phyloP scores from a whole-genome alignment of 169 alveolate species.

The Plasmodium gallinaceum region DNA sequence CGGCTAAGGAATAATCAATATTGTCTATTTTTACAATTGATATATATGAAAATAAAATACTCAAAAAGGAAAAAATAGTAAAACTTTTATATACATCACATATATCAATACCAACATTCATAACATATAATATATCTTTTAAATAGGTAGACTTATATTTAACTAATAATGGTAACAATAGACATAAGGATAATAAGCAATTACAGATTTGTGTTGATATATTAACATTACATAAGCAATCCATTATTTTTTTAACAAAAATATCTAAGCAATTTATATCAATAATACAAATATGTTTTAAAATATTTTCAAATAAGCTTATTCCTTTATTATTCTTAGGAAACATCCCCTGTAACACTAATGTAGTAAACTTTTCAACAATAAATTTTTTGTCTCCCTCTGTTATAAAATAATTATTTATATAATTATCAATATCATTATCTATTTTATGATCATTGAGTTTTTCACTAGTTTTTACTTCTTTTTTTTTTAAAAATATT shows the following conservation, averaged over 20 bases:
- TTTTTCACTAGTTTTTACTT: not conserved
- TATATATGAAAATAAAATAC: conserved; percentile 66
- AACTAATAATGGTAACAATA: conserved; percentile 67
- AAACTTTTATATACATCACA: conserved; percentile 73
- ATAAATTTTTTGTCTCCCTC: conserved; percentile 61
- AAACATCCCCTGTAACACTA: conserved; percentile 71
- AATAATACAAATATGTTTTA: conserved; percentile 61
- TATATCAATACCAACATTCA: conserved; percentile 68
- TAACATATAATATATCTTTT: conserved; percentile 51
- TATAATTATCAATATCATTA: conserved; percentile 16
- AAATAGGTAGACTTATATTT: conserved; percentile 38
- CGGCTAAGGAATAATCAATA: conserved; percentile 11
- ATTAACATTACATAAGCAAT: conserved; percentile 50
- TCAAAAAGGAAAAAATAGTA: conserved; percentile 59
- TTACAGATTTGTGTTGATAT: conserved; percentile 69
- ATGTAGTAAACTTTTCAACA: conserved; percentile 38
- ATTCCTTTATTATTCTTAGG: conserved; percentile 63
- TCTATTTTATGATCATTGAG: not conserved
- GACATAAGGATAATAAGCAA: conserved; percentile 58
- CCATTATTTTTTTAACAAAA: conserved; percentile 57
- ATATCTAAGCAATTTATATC: conserved; percentile 64
- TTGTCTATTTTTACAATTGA: conserved; percentile 62
- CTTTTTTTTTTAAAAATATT: conserved; percentile 11
- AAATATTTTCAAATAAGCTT: conserved; percentile 67
- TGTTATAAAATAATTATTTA: conserved; percentile 45